Percentiles rank a stretch among this genome's conserved stretches.
Conservation (phyloP, 2,329 filamentous ascomycete genomes). For the Fusarium sp. region DNA sequence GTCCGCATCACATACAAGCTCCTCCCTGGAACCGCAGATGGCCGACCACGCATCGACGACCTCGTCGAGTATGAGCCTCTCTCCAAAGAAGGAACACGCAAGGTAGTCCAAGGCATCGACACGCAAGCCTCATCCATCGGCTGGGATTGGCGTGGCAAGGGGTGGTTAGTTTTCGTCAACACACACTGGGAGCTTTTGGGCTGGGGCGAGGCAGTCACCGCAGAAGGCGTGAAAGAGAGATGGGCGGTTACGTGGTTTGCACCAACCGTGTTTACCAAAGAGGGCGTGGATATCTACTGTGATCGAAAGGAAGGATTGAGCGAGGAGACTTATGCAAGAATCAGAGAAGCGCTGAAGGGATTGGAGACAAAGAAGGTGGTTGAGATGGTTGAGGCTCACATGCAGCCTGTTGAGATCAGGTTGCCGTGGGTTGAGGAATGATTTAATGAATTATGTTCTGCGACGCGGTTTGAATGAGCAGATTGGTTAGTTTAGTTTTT, state of each 20-base stretch:
- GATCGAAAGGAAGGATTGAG: constrained; percentile 71
- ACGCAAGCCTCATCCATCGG: constrained; percentile 55
- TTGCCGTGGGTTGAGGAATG: constrained; percentile 62
- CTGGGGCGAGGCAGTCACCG: constrained; percentile 70
- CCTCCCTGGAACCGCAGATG: constrained; percentile 58
- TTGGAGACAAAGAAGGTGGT: constrained; percentile 67
- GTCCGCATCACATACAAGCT: constrained; percentile 81
- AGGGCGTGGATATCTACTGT: constrained; percentile 84
- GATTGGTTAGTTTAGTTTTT: neutral
- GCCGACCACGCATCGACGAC: constrained; percentile 72
- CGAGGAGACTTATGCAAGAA: constrained; percentile 66
- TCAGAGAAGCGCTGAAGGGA: constrained; percentile 65
- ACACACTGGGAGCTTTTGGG: constrained; percentile 87
- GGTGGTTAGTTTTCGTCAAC: constrained; percentile 77
- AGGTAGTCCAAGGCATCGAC: constrained; percentile 76
- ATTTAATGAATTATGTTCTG: neutral
- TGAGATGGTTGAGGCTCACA: constrained; percentile 62
- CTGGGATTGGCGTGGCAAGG: constrained; percentile 85
- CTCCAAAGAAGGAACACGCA: constrained; percentile 62
- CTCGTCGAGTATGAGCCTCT: constrained; percentile 77
- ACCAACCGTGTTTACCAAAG: constrained; percentile 84
- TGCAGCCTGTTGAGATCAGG: constrained; percentile 65
- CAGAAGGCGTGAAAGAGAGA: constrained; percentile 61
- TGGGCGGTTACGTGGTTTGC: constrained; percentile 91
- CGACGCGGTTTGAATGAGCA: neutral